Evolutionary conservation across 208 protist genomes (phyloP).

Genomic region (Vickermania ingenoplastis): DNA sequence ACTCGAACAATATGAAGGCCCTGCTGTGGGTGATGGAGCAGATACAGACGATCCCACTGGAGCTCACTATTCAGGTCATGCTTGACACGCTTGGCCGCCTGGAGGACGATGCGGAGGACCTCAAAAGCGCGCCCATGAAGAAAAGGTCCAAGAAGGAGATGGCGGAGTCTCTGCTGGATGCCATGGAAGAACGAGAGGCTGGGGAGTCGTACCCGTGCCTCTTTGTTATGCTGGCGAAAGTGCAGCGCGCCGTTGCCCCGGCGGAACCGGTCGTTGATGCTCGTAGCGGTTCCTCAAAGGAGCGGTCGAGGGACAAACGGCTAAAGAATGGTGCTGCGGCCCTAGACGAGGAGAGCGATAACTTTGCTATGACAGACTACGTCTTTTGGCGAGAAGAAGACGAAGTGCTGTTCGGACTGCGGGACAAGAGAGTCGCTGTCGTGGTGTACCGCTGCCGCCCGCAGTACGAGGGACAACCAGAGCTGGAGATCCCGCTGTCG

Average conservation of each 20-base stretch:
- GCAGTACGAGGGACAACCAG: constrained; percentile 79
- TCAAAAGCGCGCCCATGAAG: not conserved
- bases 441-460: constrained; percentile 71
- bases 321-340: not conserved
- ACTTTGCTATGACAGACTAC: constrained; percentile 48
- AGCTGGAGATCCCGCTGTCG: constrained; percentile 72
- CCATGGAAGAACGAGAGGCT: not conserved
- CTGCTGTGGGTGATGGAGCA: constrained; percentile 71
- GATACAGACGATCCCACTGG: constrained; percentile 75
- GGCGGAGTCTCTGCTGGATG: not conserved
- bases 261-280: constrained; percentile 16
- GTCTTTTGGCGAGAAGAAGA: constrained; percentile 88
- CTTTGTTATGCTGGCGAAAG: constrained; percentile 79
- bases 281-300: not conserved
- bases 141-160: not conserved
- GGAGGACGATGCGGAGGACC: constrained; percentile 12
- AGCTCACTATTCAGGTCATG: constrained; percentile 69
- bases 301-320: constrained; percentile 8
- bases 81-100: constrained; percentile 47
- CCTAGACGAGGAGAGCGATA: constrained; percentile 5
- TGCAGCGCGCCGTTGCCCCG: constrained; percentile 72
- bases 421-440: constrained; percentile 74
- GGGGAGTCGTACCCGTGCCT: constrained; percentile 33
- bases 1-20: constrained; percentile 22
- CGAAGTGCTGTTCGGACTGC: constrained; percentile 53